phyloP scores from a whole-genome alignment of 2,329 filamentous ascomycete species.

The Aspergillus sp. region DNA sequence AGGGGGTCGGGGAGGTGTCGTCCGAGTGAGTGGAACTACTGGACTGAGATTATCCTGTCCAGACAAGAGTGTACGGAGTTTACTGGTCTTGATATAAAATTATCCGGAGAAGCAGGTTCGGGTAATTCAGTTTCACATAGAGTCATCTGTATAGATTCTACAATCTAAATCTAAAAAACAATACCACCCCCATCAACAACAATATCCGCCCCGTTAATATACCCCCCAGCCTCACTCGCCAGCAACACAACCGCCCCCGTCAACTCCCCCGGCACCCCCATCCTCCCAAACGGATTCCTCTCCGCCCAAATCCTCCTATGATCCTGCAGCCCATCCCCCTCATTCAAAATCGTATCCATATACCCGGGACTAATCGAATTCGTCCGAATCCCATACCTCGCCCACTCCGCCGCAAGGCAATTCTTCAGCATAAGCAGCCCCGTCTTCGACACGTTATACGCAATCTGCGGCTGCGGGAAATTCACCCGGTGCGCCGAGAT shows the following conservation, averaged over 20 bases:
- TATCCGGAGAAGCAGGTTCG: background rate
- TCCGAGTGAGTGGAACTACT: no score
- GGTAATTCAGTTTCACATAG: background rate
- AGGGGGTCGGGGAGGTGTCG: no score
- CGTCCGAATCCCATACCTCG: conserved; percentile 65
- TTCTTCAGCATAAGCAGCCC: conserved; percentile 63
- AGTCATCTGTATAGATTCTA: background rate
- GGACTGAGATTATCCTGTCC: no score
- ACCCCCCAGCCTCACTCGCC: conserved; percentile 60
- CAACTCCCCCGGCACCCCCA: conserved; percentile 63
- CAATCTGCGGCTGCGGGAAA: conserved; percentile 68
- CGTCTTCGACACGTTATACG: conserved; percentile 72
- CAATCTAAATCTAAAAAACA: background rate
- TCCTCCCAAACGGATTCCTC: conserved; percentile 62
- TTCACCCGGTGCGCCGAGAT: conserved; percentile 70
- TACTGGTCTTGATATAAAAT: background rate
- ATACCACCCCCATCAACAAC: conserved; percentile 56
- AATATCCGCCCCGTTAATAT: conserved; percentile 68
- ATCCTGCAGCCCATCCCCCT: conserved; percentile 57
- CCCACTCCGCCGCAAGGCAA: conserved; percentile 72
- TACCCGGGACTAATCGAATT: conserved; percentile 72
- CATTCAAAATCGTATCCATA: conserved; percentile 74
- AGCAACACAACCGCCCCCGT: conserved; percentile 62
- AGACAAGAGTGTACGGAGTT: background rate
- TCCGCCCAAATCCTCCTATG: conserved; percentile 57